phyloP scores from a whole-genome alignment of 768 basidiomycete species.

The Macrocybe gigantea region DNA sequence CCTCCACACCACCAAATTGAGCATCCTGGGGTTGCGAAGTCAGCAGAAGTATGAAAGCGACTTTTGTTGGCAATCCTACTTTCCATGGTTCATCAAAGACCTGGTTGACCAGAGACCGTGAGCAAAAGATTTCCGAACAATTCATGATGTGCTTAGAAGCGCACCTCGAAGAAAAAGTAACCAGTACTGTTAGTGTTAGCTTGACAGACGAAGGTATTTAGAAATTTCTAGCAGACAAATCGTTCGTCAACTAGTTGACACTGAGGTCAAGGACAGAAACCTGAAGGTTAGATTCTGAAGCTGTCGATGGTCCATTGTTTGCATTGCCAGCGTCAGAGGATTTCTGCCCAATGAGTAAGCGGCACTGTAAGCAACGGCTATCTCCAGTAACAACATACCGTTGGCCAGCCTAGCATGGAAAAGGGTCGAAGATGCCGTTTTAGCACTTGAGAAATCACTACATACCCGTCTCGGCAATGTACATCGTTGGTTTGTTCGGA shows the following conservation, averaged over 20 bases:
- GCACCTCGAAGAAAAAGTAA: constrained; percentile 85
- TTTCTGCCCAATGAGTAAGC: constrained; percentile 25
- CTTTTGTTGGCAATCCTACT: constrained; percentile 26
- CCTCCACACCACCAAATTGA: constrained; percentile 75
- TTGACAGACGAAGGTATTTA: constrained; percentile 84
- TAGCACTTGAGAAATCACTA: not conserved
- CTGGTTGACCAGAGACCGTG: constrained; percentile 25
- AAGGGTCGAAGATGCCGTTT: not conserved
- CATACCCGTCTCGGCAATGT: constrained; percentile 88
- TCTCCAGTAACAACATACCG: constrained; percentile 31
- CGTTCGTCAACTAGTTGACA: not conserved
- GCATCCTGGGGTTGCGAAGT: constrained; percentile 30
- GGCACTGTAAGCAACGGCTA: no score
- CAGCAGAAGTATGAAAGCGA: not conserved
- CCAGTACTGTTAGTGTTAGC: constrained; percentile 76
- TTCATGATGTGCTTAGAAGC: constrained; percentile 8
- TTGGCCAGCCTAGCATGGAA: constrained; percentile 44
- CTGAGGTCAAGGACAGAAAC: constrained; percentile 16
- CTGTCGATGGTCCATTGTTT: constrained; percentile 63
- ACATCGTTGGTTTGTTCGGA: constrained; percentile 74
- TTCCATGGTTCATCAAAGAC: constrained; percentile 83
- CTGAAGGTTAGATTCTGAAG: constrained; percentile 58
- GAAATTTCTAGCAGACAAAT: constrained; percentile 49
- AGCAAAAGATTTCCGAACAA: not conserved
- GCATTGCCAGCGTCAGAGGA: constrained; percentile 54